Conservation (phyloP, 164 flowering plant genomes). For the Kalanchoe fedtschenkoi region DNA sequence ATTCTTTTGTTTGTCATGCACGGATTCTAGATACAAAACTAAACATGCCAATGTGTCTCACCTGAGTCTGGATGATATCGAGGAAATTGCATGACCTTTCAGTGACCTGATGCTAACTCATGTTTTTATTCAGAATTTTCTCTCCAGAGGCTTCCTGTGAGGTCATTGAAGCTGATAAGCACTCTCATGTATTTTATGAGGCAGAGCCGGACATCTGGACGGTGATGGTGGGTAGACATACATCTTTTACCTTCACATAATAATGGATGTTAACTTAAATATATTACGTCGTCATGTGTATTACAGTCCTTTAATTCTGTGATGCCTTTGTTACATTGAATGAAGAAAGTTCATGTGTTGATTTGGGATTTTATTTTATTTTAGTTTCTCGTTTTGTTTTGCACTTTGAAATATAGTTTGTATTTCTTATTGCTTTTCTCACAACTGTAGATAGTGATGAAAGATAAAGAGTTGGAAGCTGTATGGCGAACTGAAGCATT, state of each 20-base stretch:
- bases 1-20: too few relatives aligned
- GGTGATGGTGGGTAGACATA: slow-evolving; percentile 60
- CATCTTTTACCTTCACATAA: not conserved
- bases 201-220: slow-evolving; percentile 97
- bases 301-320: not conserved
- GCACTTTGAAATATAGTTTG: not conserved
- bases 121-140: slow-evolving; percentile 46
- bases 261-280: not conserved
- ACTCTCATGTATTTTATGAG: slow-evolving; percentile 79
- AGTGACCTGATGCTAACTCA: not conserved
- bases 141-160: slow-evolving; percentile 96
- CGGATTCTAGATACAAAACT: too few relatives aligned
- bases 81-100: not conserved
- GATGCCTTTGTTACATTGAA: not conserved
- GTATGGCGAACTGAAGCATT: slow-evolving; percentile 72
- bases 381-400: not conserved
- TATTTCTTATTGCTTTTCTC: not conserved
- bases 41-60: too few relatives aligned
- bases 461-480: slow-evolving; percentile 64
- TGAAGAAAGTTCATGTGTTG: not conserved
- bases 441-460: slow-evolving; percentile 67
- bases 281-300: not conserved
- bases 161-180: slow-evolving; percentile 87
- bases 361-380: not conserved
- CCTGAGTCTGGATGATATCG: not conserved